phyloP scores from a whole-genome alignment of 768 basidiomycete genomes.

The Sarcomyxa edulis region DNA sequence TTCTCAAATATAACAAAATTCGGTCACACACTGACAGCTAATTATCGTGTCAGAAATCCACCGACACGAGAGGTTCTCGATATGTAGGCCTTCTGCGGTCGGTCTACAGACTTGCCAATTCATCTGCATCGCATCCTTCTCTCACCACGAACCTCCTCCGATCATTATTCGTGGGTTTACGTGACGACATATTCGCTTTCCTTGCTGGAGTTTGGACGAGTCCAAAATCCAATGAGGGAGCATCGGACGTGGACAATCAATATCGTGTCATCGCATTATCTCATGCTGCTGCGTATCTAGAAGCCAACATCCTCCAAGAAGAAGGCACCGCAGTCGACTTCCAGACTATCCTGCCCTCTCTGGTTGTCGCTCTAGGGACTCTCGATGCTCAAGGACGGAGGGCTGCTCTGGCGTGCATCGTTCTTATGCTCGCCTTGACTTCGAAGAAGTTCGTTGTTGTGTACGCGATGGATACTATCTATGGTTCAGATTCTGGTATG shows the following conservation, averaged over 20 bases:
- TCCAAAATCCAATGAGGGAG: slow-evolving; percentile 16
- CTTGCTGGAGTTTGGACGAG: slow-evolving; percentile 66
- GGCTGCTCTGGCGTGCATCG: slow-evolving; percentile 53
- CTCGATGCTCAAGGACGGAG: slow-evolving; percentile 34
- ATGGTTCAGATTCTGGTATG: slow-evolving; percentile 57
- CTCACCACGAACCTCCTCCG: slow-evolving; percentile 57
- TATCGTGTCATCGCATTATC: slow-evolving; percentile 55
- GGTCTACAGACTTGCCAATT: slow-evolving; percentile 66
- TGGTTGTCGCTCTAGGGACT: slow-evolving; percentile 58
- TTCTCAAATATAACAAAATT: not conserved
- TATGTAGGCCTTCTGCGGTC: slow-evolving; percentile 60
- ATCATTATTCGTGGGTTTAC: slow-evolving; percentile 61
- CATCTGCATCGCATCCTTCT: slow-evolving; percentile 38
- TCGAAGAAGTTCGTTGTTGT: slow-evolving; percentile 45
- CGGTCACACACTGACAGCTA: slow-evolving; percentile 1
- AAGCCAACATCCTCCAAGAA: slow-evolving; percentile 60
- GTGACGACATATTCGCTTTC: slow-evolving; percentile 72
- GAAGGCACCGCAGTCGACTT: slow-evolving; percentile 62
- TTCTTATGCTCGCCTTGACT: slow-evolving; percentile 33
- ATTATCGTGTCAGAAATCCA: slow-evolving; percentile 6
- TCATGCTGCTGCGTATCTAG: slow-evolving; percentile 77
- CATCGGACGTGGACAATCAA: slow-evolving; percentile 14
- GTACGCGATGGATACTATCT: slow-evolving; percentile 71
- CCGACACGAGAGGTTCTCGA: slow-evolving; percentile 21
- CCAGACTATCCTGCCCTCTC: slow-evolving; percentile 68